Evolutionary conservation across 805 yeast genomes (phyloP), one percentile per base, ranked within the genome.

Genomic region (Candida jianshihensis): DNA sequence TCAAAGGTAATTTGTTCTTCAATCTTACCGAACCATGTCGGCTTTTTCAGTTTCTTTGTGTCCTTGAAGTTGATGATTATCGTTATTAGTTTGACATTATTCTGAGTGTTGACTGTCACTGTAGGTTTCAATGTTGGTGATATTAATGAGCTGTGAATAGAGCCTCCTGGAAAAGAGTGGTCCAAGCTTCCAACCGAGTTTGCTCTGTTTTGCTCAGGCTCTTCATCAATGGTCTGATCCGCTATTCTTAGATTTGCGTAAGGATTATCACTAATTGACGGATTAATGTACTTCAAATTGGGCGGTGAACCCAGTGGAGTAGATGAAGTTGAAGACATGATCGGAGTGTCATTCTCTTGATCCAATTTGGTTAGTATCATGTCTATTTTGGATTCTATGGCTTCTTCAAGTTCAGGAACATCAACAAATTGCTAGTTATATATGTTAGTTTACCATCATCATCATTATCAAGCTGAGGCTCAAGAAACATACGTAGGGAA

Each of bases 1-100:
- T 84, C 94, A 88, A 92, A 84, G 44, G 73, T 61, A 18, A 61
- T 48, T 21, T 70, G 73, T 30, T 70, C 75, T 22, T 59, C 62
- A 12, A 45, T 42, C 19, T 50, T 50, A 41, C 52, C 75, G 56
- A 74, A 77, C 81, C 82, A 76, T 26, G 78, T 67, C 16, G 67
- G 59, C 39, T 70, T 71, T 57, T 71, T 70, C 19, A 63, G 34
- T 19, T 60, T 53, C 36, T 60, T 59, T 34, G 61, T 59, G 33
- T 68, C 71, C 29, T 53, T 51, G 38, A 70, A 70, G 40, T 56
- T 59, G 9, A 71, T 53, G 18, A 53, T 49, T 3, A 68, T 43
- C 33, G 60, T 66, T 4, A 66, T 64, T 24, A 44, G 49, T 31
- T 52, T 49, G 22, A 41, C 22, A 21, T 38, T 45, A 33, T 30